These are phyloP conservation scores for Eimeria praecox DNA, from an alignment of 169 alveolate genomes.

Conservation along the genomic window DNA sequence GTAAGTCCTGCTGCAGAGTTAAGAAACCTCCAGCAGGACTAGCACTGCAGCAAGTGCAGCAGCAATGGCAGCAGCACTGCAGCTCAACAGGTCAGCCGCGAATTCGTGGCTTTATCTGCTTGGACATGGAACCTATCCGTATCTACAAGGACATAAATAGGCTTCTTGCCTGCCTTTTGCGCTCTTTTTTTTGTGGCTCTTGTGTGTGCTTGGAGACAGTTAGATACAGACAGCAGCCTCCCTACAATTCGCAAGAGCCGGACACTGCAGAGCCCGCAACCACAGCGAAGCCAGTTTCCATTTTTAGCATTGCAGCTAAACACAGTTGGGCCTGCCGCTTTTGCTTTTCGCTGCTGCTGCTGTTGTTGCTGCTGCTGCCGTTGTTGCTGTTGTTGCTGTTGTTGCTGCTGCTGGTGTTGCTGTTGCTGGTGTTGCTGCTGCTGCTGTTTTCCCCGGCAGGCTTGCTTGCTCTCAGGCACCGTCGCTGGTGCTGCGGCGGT, in stretches of 20 bases:
- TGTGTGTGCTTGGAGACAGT: background rate
- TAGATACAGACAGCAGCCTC: background rate
- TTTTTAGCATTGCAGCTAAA: background rate
- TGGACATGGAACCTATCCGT: background rate
- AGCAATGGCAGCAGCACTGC: constrained; percentile 27
- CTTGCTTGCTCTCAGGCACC: background rate
- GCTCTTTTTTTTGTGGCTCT: background rate
- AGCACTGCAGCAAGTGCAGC: constrained; percentile 21
- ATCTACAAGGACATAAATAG: background rate
- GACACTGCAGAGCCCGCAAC: background rate
- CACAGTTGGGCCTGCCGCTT: background rate
- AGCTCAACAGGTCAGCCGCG: constrained; percentile 15
- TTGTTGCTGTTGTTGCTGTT: constrained; percentile 10
- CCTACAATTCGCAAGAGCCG: background rate
- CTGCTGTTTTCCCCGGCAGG: background rate
- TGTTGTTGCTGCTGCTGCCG: constrained; percentile 40
- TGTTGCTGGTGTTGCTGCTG: constrained; percentile 30
- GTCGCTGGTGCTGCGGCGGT: background rate
- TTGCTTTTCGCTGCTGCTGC: no score
- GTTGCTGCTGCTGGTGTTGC: constrained; percentile 8
- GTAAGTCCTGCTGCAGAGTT: background rate
- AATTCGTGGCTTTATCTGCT: background rate
- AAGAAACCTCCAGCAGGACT: constrained; percentile 1
- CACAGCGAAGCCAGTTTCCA: background rate
- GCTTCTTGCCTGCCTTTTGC: background rate